Percentiles rank a stretch among this genome's conserved stretches.
Evolutionary conservation across 176 grass and related monocot species (phyloP).

Genomic region (Triticum urartu): DNA sequence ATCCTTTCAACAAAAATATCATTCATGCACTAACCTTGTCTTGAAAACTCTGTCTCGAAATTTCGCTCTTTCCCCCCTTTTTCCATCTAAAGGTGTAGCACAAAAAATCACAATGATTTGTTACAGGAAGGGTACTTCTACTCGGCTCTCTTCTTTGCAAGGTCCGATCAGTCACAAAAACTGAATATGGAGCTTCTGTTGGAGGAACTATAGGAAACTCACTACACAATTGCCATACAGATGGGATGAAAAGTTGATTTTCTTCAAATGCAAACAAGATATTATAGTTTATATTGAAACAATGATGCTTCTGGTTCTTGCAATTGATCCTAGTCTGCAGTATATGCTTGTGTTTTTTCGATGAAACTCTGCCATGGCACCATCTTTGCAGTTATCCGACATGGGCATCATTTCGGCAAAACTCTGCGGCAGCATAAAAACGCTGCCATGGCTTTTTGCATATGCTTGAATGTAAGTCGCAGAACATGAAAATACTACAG

Average conservation of each 20-base stretch:
- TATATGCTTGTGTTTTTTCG: neutral
- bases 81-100: neutral
- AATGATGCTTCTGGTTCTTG: neutral
- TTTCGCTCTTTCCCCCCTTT: neutral
- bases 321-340: neutral
- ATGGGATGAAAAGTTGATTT: neutral
- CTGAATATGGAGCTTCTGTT: neutral
- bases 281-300: neutral
- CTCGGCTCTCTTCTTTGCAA: neutral
- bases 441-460: no score
- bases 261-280: neutral
- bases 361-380: neutral
- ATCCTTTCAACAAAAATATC: constrained; percentile 78
- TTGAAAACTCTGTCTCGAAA: neutral
- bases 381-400: no score
- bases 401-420: no score
- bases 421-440: no score
- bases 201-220: neutral
- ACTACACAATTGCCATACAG: neutral
- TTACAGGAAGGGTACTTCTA: neutral
- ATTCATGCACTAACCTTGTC: constrained; percentile 48
- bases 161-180: neutral
- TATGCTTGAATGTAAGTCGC: neutral
- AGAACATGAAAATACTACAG: neutral
- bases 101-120: neutral